phyloP scores from a whole-genome alignment of 192 early-diverging fungal genomes.

The Coemansia guatemalensis region DNA sequence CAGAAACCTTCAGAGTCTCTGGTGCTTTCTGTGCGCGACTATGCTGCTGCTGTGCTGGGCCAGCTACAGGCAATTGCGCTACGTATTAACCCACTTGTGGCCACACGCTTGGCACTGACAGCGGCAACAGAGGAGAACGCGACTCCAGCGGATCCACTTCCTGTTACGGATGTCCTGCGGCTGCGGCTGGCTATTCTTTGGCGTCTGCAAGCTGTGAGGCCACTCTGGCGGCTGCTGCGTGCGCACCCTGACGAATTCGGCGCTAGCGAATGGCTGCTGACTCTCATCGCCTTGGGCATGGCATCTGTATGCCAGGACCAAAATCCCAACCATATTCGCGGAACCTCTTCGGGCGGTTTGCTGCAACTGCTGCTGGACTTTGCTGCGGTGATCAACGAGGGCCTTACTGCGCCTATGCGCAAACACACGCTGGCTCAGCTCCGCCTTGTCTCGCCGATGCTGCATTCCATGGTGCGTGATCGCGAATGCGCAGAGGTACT shows the following conservation, averaged over 20 bases:
- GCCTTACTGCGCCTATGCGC: constrained; percentile 37
- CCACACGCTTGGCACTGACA: constrained; percentile 15
- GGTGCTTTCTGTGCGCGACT: constrained; percentile 18
- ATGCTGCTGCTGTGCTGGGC: constrained; percentile 29
- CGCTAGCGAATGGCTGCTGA: constrained; percentile 43
- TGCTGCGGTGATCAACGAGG: constrained; percentile 40
- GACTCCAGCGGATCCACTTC: too few relatives aligned
- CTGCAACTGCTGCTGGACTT: constrained; percentile 36
- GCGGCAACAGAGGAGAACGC: background rate
- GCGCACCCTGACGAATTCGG: constrained; percentile 46
- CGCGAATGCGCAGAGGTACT: constrained; percentile 16
- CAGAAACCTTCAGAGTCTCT: constrained; percentile 3
- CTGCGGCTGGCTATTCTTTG: constrained; percentile 24
- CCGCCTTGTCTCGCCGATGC: constrained; percentile 22
- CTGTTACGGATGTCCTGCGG: background rate
- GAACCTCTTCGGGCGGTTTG: background rate
- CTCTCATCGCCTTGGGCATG: constrained; percentile 36
- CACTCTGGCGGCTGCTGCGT: constrained; percentile 36
- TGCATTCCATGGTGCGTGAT: constrained; percentile 8
- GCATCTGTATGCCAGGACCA: constrained; percentile 20
- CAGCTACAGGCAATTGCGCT: constrained; percentile 40
- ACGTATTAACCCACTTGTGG: constrained; percentile 11
- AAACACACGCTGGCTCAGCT: constrained; percentile 29
- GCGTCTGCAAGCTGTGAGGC: constrained; percentile 32
- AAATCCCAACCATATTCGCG: background rate